These are phyloP conservation scores for Chrysoporthe puriensis DNA, from an alignment of 2,329 filamentous ascomycete genomes.

Conservation along the genomic window DNA sequence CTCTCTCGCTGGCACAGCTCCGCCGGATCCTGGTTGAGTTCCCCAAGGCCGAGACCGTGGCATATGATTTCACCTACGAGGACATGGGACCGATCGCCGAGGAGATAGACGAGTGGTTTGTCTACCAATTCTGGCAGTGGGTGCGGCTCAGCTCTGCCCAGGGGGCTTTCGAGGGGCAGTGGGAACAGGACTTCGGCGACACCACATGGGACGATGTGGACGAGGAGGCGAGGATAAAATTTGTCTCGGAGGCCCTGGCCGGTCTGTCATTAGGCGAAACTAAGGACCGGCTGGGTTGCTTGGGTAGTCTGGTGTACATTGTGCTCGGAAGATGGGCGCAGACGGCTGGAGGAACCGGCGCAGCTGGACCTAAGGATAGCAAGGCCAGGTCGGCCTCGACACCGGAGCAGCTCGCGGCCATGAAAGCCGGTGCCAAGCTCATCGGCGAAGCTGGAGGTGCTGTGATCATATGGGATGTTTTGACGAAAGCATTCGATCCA, in stretches of 20 bases:
- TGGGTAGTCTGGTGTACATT: conserved; percentile 63
- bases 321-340: conserved; percentile 72
- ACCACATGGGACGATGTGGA: conserved; percentile 69
- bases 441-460: conserved; percentile 56
- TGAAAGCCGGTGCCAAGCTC: conserved; percentile 57
- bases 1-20: conserved; percentile 75
- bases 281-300: conserved; percentile 53
- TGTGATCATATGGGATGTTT: conserved; percentile 53
- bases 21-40: conserved; percentile 75
- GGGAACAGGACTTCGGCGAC: conserved; percentile 58
- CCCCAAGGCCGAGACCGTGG: conserved; percentile 67
- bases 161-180: conserved; percentile 76
- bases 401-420: conserved; percentile 60
- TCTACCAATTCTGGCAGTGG: conserved; percentile 86
- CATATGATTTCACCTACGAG: conserved; percentile 85
- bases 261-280: conserved; percentile 47
- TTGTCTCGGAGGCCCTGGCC: conserved; percentile 59
- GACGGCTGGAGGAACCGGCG: conserved; percentile 53
- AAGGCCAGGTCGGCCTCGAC: conserved; percentile 56
- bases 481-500: conserved; percentile 54
- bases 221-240: conserved; percentile 57
- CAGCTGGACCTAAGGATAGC: conserved; percentile 43
- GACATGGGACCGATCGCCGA: conserved; percentile 77
- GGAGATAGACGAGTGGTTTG: conserved; percentile 97
- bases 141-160: conserved; percentile 76